Evolutionary conservation across 352 stramenopile species (phyloP).

Genomic region (Globisporangium solare): DNA sequence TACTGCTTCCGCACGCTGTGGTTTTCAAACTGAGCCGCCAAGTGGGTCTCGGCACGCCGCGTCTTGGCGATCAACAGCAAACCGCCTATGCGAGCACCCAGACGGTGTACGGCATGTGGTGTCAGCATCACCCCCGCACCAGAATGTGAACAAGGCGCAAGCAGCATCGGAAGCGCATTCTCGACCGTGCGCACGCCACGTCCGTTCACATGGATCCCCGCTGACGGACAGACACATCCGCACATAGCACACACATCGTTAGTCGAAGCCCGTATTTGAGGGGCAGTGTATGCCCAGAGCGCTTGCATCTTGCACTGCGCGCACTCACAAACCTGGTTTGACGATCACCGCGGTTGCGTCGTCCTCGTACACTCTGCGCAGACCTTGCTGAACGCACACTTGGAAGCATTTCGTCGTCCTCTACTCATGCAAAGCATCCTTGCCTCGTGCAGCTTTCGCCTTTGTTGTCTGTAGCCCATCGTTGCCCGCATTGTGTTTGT

Average conservation of each 20-base stretch:
- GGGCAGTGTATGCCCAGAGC: too few relatives aligned
- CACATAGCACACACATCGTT: neutral
- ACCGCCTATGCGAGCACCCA: slow-evolving; percentile 57
- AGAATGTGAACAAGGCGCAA: neutral
- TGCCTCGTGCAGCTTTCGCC: too few relatives aligned
- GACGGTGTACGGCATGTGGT: slow-evolving; percentile 49
- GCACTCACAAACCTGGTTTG: slow-evolving; percentile 32
- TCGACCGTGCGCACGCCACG: slow-evolving; percentile 42
- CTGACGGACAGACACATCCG: slow-evolving; percentile 15
- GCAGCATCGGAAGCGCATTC: slow-evolving; percentile 31
- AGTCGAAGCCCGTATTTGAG: too few relatives aligned
- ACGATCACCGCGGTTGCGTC: slow-evolving; percentile 41
- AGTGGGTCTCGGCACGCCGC: slow-evolving; percentile 31
- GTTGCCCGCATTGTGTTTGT: too few relatives aligned
- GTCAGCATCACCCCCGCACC: neutral
- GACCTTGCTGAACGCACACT: slow-evolving; percentile 42
- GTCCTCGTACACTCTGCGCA: slow-evolving; percentile 51
- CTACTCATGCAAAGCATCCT: neutral
- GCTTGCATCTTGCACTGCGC: neutral
- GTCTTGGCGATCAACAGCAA: slow-evolving; percentile 60
- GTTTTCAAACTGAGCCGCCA: slow-evolving; percentile 42
- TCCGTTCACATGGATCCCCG: slow-evolving; percentile 60
- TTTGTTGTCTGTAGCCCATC: too few relatives aligned
- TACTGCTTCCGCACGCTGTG: slow-evolving; percentile 50
- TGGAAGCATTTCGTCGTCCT: slow-evolving; percentile 24